Evolutionary conservation across 2,329 filamentous ascomycete species (phyloP).

Genomic region (Bisporella sp.): DNA sequence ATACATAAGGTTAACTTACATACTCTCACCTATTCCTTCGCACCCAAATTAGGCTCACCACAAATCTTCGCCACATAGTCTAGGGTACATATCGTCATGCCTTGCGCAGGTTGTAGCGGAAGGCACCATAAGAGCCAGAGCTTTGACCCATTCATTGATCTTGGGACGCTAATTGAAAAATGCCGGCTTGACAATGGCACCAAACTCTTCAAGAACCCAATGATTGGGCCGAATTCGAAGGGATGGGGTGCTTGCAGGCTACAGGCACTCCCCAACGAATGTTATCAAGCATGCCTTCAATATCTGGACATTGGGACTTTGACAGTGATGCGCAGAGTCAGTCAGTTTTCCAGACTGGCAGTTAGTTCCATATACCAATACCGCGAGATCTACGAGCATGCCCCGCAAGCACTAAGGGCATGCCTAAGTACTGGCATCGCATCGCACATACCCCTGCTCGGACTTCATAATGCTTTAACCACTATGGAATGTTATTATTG

Average conservation of each 20-base stretch:
- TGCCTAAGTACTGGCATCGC: conserved; percentile 7
- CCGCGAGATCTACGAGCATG: conserved; percentile 6
- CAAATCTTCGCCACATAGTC: too few relatives aligned
- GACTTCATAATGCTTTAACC: conserved; percentile 8
- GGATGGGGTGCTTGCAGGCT: neutral
- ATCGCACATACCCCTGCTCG: conserved; percentile 5
- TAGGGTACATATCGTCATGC: neutral
- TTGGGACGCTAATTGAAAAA: neutral
- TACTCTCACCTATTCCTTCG: too few relatives aligned
- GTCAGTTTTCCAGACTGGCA: conserved; percentile 6
- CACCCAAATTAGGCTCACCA: too few relatives aligned
- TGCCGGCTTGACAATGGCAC: conserved; percentile 1
- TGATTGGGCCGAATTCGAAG: neutral
- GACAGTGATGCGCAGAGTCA: conserved; percentile 5
- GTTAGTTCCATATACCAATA: conserved; percentile 9
- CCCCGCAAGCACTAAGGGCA: conserved; percentile 9
- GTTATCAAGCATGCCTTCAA: conserved; percentile 8
- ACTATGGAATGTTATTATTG: conserved; percentile 11
- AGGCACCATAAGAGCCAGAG: neutral
- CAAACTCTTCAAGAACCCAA: neutral
- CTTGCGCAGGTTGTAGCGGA: conserved; percentile 2
- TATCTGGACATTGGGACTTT: conserved; percentile 7
- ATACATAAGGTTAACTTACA: too few relatives aligned
- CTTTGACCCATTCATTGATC: conserved; percentile 6
- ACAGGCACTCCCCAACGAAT: conserved; percentile 6